Evolutionary conservation across 805 yeast species (phyloP).

Genomic region (Yamadazyma takamatsuzukensis): DNA sequence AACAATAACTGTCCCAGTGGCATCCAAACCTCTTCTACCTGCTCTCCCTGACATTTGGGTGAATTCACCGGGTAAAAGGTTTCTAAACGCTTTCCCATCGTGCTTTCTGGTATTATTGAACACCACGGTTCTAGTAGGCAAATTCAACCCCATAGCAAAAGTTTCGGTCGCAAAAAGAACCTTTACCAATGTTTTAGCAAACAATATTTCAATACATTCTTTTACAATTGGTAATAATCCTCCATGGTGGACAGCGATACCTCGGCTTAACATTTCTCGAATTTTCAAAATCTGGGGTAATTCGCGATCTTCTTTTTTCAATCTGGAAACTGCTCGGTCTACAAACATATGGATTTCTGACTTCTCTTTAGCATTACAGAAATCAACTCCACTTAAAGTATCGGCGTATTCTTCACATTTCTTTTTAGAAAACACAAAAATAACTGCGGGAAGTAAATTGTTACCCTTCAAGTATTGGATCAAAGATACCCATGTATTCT

Average conservation of each 20-base stretch:
- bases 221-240: conserved; percentile 91
- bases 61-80: conserved; percentile 90
- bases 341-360: conserved; percentile 92
- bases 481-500: conserved; percentile 71
- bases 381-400: conserved; percentile 67
- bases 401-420: conserved; percentile 92
- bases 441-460: conserved; percentile 82
- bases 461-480: conserved; percentile 66
- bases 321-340: conserved; percentile 81
- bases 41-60: conserved; percentile 99
- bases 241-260: conserved; percentile 95
- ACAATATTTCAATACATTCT: conserved; percentile 88
- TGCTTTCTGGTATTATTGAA: conserved; percentile 83
- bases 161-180: conserved; percentile 97
- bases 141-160: conserved; percentile 96
- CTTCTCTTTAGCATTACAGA: conserved; percentile 79
- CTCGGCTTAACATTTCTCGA: conserved; percentile 79
- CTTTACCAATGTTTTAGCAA: conserved; percentile 81
- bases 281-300: conserved; percentile 86
- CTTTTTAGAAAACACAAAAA: conserved; percentile 90
- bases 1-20: conserved; percentile 89
- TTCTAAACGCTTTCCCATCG: conserved; percentile 81
- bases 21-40: conserved; percentile 94
- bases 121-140: conserved; percentile 95
- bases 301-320: conserved; percentile 88